Evolutionary conservation across 768 basidiomycete genomes (phyloP), one percentile per base, ranked within the genome.

Genomic region (Clitopilus passeckerianus): DNA sequence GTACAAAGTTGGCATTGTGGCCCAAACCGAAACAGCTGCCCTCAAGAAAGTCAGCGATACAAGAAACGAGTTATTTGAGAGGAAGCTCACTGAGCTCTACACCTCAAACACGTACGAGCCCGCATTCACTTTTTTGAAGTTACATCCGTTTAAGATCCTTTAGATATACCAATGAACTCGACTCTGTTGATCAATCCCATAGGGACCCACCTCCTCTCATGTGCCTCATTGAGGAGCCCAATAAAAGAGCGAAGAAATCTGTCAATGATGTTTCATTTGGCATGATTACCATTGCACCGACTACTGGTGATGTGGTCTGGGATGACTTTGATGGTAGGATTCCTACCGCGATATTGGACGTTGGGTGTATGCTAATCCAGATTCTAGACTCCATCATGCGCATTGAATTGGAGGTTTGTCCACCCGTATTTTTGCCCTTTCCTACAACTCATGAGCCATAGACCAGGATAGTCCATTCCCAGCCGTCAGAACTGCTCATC

Each of bases 261-360:
- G 59, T 69, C 16, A 68, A 64, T 18, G 70, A 79, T 55, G 80
- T 84, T 4, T 73, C 66, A 1, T 79, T 98, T 41, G 87, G 87
- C 7, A 77, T 98, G 72, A 79, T 98, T 34, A 83, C 85, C 15
- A 86, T 97, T 15, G 85, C 86, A 59, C 92, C 95, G 0, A 86
- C 86, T 53, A 97, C 94, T 0, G 96, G 96, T 1, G 95, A 97
- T 63, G 89, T 99, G 2, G 75, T 93, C 1, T 98, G 93, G 86
- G 96, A 99, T 66, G 85, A 91, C 58, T 96, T 95, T 67, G 80
- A 90, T 57, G 94, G 91, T 88, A 66, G 56, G 67, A 55, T 16
- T 34, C 54, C 22, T 59, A 27, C n/a, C 22, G 41, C 34, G 61
- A n/a, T 52, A 56, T 34, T 6, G 10, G 5, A 30, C 7, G 27